phyloP scores from a whole-genome alignment of 192 early-diverging fungal genomes.

The Spinellus fusiger region DNA sequence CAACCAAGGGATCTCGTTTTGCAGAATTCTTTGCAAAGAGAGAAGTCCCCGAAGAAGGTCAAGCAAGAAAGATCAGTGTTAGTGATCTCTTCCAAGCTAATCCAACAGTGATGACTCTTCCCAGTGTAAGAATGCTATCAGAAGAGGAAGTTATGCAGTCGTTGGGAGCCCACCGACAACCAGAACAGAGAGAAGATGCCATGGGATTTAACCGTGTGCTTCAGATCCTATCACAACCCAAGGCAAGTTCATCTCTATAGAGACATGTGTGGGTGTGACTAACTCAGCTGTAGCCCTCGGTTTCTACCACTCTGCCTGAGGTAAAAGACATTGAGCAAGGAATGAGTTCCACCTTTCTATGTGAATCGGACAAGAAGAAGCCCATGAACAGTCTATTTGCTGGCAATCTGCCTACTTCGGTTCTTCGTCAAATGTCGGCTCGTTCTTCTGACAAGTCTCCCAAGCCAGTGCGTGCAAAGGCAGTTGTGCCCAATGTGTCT shows the following conservation, averaged over 20 bases:
- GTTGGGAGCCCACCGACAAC: conserved; percentile 27
- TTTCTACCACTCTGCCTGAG: too few species aligned
- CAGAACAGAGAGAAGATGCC: conserved; percentile 31
- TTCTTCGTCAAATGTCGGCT: conserved; percentile 50
- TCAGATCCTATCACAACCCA: conserved; percentile 46
- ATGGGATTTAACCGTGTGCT: conserved; percentile 49
- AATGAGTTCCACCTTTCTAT: too few species aligned
- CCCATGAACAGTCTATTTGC: conserved; percentile 24
- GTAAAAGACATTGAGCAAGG: too few species aligned
- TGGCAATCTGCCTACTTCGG: conserved; percentile 51
- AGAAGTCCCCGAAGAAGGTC: conserved; percentile 23
- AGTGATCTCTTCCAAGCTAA: conserved; percentile 49
- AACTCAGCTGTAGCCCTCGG: too few species aligned
- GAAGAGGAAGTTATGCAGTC: conserved; percentile 50
- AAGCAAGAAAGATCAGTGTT: conserved; percentile 22
- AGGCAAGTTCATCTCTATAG: conserved; percentile 16
- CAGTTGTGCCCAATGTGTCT: too few species aligned
- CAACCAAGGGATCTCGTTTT: conserved; percentile 48
- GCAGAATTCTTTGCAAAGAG: conserved; percentile 51
- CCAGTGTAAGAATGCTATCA: conserved; percentile 37
- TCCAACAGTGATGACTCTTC: background rate
- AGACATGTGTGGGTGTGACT: background rate
- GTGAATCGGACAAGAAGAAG: too few species aligned
- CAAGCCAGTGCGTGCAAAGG: too few species aligned
- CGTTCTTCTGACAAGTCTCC: conserved; percentile 37